Percentiles rank a stretch among this genome's conserved stretches.
These are phyloP conservation scores for Cercophora newfieldiana DNA, from an alignment of 495 filamentous ascomycete genomes.

Conservation along the genomic window DNA sequence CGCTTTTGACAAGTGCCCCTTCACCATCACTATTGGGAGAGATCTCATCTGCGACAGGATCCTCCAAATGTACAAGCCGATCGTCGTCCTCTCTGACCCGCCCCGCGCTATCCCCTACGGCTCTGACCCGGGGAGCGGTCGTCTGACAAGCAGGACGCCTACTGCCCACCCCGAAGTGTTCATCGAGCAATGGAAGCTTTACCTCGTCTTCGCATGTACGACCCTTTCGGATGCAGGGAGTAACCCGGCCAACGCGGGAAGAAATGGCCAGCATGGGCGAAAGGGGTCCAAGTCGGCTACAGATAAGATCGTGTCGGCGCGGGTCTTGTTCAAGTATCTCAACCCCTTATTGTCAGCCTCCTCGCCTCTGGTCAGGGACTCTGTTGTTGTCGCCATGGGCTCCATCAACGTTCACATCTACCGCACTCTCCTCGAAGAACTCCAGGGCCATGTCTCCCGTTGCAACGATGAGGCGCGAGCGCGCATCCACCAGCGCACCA, in stretches of 20 bases:
- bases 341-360: slow-evolving; percentile 82
- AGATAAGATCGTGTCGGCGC: slow-evolving; percentile 85
- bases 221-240: slow-evolving; percentile 85
- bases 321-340: slow-evolving; percentile 83
- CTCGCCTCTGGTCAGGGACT: slow-evolving; percentile 75
- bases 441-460: slow-evolving; percentile 75
- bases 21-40: slow-evolving; percentile 83
- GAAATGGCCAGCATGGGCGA: slow-evolving; percentile 74
- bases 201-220: slow-evolving; percentile 94
- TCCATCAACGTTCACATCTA: slow-evolving; percentile 97
- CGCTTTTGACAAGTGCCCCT: slow-evolving; percentile 85
- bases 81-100: slow-evolving; percentile 74
- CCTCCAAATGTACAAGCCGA: slow-evolving; percentile 85
- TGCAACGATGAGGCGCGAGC: slow-evolving; percentile 88
- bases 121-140: slow-evolving; percentile 44
- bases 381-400: slow-evolving; percentile 88
- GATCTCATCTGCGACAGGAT: slow-evolving; percentile 91
- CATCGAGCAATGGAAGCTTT: slow-evolving; percentile 98
- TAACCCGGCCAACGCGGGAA: slow-evolving; percentile 56
- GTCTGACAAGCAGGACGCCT: slow-evolving; percentile 55
- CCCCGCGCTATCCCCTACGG: slow-evolving; percentile 60
- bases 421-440: slow-evolving; percentile 82
- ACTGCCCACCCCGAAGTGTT: slow-evolving; percentile 82
- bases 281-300: slow-evolving; percentile 77
- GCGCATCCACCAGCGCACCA: slow-evolving; percentile 78